Evolutionary conservation across 2,329 filamentous ascomycete genomes (phyloP).

Genomic region (Ophiostoma sp.): DNA sequence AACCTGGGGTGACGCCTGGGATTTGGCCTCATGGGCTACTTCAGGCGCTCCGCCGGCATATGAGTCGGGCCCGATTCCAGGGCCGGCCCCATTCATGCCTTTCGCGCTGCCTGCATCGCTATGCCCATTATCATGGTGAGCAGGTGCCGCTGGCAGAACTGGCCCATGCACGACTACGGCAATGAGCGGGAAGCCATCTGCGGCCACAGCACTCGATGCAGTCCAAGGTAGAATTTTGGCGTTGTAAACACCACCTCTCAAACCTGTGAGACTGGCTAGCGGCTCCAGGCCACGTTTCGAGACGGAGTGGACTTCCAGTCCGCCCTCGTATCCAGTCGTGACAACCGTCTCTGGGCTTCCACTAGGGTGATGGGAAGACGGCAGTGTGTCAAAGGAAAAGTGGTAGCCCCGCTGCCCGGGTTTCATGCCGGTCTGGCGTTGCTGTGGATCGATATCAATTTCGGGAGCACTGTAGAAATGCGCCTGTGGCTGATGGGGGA

Average conservation of each 20-base stretch:
- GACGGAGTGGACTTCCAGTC: conserved; percentile 68
- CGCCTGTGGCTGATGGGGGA: conserved; percentile 65
- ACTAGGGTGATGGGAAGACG: conserved; percentile 34
- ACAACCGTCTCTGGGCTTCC: conserved; percentile 57
- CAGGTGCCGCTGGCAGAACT: conserved; percentile 43
- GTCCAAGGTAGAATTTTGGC: conserved; percentile 78
- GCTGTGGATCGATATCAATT: conserved; percentile 54
- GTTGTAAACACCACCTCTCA: conserved; percentile 72
- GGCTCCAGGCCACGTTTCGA: conserved; percentile 66
- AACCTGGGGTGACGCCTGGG: conserved; percentile 5
- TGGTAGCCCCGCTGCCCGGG: conserved; percentile 67
- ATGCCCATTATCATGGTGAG: conserved; percentile 14
- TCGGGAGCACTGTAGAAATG: conserved; percentile 74
- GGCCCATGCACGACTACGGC: conserved; percentile 78
- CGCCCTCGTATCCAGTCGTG: conserved; percentile 73
- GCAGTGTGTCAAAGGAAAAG: conserved; percentile 73
- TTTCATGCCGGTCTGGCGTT: conserved; percentile 47
- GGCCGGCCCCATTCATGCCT: conserved; percentile 23
- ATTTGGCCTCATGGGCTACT: not conserved
- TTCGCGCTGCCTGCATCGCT: conserved; percentile 22
- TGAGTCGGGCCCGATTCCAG: conserved; percentile 1
- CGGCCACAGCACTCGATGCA: conserved; percentile 44
- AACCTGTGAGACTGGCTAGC: conserved; percentile 64
- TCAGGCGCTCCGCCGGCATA: not conserved
- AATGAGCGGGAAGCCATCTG: conserved; percentile 63